phyloP scores from a whole-genome alignment of 2,329 filamentous ascomycete genomes.

The Neofusicoccum parvum region DNA sequence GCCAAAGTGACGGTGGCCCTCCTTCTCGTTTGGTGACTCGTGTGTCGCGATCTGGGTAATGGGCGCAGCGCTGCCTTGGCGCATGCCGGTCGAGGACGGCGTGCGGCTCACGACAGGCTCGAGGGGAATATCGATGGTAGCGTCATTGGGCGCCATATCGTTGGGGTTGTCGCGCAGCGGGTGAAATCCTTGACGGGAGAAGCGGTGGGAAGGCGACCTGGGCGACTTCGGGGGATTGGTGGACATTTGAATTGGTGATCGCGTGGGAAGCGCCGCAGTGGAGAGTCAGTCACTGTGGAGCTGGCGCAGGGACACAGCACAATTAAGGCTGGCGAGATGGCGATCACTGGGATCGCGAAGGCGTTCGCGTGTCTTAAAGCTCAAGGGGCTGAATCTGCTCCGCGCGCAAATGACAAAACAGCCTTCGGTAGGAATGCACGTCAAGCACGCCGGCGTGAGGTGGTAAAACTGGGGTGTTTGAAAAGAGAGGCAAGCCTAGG shows the following conservation, averaged over 20 bases:
- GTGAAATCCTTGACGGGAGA: conserved; percentile 40
- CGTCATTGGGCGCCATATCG: conserved; percentile 53
- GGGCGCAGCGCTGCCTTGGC: conserved; percentile 40
- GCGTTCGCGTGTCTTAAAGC: conserved; percentile 6
- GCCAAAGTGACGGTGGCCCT: conserved; percentile 26
- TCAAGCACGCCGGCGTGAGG: conserved; percentile 7
- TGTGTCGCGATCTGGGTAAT: conserved; percentile 28
- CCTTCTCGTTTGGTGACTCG: conserved; percentile 23
- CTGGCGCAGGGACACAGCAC: not conserved
- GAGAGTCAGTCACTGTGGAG: conserved; percentile 19
- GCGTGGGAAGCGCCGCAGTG: conserved; percentile 3
- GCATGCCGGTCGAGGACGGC: conserved; percentile 47
- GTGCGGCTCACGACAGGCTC: conserved; percentile 55
- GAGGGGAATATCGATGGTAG: conserved; percentile 64
- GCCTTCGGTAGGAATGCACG: conserved; percentile 9
- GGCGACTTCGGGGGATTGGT: conserved; percentile 24
- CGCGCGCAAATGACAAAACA: conserved; percentile 14
- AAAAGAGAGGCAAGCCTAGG: not conserved
- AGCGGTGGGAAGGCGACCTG: conserved; percentile 23
- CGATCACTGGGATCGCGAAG: not conserved
- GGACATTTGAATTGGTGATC: conserved; percentile 24
- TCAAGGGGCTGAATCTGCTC: conserved; percentile 18
- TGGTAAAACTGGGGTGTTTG: not conserved
- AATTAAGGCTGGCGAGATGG: not conserved
- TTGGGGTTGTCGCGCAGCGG: conserved; percentile 33